Percentiles rank a stretch among this genome's conserved stretches.
phyloP scores from a whole-genome alignment of 2,329 filamentous ascomycete genomes.

The Coniosporium uncinatum region DNA sequence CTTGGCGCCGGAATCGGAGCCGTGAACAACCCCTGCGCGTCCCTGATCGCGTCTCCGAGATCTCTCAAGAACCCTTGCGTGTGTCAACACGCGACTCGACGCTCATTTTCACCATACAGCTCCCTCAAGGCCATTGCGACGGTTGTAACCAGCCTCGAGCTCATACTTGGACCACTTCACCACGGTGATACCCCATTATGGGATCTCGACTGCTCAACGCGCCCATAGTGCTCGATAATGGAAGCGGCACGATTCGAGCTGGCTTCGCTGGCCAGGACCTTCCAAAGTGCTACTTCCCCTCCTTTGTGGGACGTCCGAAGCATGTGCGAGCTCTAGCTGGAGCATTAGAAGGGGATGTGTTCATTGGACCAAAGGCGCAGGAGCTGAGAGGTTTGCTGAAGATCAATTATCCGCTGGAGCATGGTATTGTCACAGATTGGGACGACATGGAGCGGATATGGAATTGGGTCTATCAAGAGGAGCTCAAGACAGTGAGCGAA shows the following conservation, averaged over 20 bases:
- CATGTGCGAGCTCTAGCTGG: conserved; percentile 94
- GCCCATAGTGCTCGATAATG: conserved; percentile 98
- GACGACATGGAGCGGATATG: conserved; percentile 99
- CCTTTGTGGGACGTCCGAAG: conserved; percentile 94
- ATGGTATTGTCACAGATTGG: conserved; percentile 99
- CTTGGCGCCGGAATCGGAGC: not conserved
- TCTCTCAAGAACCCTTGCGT: too few species aligned
- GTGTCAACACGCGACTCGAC: not conserved
- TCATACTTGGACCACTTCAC: not conserved
- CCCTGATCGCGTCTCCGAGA: too few species aligned
- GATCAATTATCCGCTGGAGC: conserved; percentile 92
- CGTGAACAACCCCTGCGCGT: not conserved
- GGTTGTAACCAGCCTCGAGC: not conserved
- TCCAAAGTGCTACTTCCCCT: conserved; percentile 96
- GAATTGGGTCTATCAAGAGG: conserved; percentile 96
- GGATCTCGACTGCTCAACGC: conserved; percentile 81
- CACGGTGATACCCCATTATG: not conserved
- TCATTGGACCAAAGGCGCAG: conserved; percentile 89
- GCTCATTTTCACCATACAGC: not conserved
- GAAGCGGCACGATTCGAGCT: conserved; percentile 93
- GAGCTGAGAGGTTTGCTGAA: conserved; percentile 91
- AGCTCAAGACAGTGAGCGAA: conserved; percentile 94
- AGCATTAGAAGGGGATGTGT: conserved; percentile 92
- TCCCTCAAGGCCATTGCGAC: not conserved
- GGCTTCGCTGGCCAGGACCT: conserved; percentile 95